phyloP scores from a whole-genome alignment of 2,329 filamentous ascomycete genomes.

The Escovopsis sp. region DNA sequence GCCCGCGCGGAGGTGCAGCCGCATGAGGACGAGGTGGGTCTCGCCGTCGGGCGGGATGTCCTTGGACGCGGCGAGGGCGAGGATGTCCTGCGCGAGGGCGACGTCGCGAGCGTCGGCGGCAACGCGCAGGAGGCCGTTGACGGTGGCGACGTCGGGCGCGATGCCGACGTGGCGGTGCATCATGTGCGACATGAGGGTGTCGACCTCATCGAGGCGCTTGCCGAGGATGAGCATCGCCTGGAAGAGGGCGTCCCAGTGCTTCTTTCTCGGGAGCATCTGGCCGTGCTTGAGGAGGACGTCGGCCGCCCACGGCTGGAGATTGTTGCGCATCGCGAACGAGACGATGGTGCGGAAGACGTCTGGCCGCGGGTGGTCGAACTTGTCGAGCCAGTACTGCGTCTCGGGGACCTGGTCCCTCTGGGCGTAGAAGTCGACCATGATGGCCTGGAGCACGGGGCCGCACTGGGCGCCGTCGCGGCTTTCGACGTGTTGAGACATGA shows the following conservation, averaged over 20 bases:
- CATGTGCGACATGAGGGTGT: constrained; percentile 53
- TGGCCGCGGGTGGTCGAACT: constrained; percentile 23
- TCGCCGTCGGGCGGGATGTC: constrained; percentile 50
- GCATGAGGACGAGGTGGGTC: constrained; percentile 61
- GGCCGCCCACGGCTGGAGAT: constrained; percentile 46
- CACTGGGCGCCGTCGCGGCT: constrained; percentile 27
- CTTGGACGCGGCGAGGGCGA: constrained; percentile 48
- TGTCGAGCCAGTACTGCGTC: constrained; percentile 53
- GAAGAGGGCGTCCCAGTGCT: constrained; percentile 56
- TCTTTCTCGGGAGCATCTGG: constrained; percentile 30
- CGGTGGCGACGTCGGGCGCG: constrained; percentile 50
- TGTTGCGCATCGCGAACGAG: constrained; percentile 40
- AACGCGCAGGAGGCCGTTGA: constrained; percentile 62
- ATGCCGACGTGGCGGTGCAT: constrained; percentile 39
- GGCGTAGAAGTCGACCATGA: constrained; percentile 49
- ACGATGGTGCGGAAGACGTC: constrained; percentile 17
- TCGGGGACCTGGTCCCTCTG: constrained; percentile 38
- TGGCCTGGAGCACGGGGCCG: constrained; percentile 29
- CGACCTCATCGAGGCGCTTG: constrained; percentile 40
- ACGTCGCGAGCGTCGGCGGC: constrained; percentile 56
- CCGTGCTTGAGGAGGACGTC: constrained; percentile 39
- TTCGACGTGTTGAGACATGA: constrained; percentile 33
- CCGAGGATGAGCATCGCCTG: constrained; percentile 56
- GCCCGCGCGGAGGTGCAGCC: constrained; percentile 56
- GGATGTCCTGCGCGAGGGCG: constrained; percentile 58